These are phyloP conservation scores for Clohesyomyces aquaticus DNA, from an alignment of 495 filamentous ascomycete genomes.

Conservation along the genomic window DNA sequence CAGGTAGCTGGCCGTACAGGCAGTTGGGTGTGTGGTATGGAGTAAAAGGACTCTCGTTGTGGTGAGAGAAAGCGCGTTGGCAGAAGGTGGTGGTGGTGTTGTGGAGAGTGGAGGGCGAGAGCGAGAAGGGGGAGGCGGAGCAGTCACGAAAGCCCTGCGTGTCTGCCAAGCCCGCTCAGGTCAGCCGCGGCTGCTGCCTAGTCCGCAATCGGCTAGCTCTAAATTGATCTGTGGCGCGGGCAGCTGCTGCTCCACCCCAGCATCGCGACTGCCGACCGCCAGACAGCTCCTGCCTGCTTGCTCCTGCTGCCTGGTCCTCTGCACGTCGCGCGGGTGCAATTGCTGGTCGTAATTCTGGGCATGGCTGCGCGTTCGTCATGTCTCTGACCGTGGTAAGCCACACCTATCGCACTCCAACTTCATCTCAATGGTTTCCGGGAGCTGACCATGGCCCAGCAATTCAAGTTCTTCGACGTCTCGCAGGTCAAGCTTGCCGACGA, in stretches of 20 bases:
- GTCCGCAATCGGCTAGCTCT: background rate
- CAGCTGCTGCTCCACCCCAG: background rate
- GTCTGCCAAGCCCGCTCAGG: background rate
- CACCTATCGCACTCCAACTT: background rate
- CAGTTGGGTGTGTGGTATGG: constrained; percentile 1
- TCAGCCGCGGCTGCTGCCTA: background rate
- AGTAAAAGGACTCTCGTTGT: background rate
- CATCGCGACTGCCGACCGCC: background rate
- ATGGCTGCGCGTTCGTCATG: constrained; percentile 6
- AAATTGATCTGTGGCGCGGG: background rate
- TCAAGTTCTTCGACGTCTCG: constrained; percentile 97
- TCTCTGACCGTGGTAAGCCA: constrained; percentile 46
- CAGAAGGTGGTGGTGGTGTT: background rate
- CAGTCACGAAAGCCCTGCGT: background rate
- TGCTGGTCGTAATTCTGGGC: background rate
- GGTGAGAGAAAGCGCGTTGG: background rate
- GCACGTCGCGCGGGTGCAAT: background rate
- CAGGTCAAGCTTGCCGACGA: constrained; percentile 80
- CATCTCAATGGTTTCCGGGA: background rate
- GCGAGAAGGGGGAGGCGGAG: background rate
- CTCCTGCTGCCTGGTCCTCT: no score
- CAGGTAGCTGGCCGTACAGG: background rate
- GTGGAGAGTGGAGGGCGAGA: constrained; percentile 6
- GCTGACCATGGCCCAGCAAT: constrained; percentile 62
- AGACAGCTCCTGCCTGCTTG: constrained; percentile 21